Conservation (phyloP, 192 early-diverging fungal species). For the Pilobolus umbonatus region DNA sequence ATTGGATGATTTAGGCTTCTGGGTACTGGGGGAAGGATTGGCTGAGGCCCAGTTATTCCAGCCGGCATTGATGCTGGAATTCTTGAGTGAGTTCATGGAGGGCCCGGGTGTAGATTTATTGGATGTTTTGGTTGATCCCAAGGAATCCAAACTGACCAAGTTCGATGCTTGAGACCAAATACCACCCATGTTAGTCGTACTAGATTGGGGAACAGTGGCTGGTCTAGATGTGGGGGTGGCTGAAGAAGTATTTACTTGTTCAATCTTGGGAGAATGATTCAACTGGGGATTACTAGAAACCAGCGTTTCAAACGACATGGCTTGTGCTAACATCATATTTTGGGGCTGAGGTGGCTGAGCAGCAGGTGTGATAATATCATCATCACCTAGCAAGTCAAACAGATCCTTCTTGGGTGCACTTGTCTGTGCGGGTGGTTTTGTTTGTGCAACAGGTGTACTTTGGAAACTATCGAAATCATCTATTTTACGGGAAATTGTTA, state of each 20-base stretch:
- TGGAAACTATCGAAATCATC: conserved; percentile 71
- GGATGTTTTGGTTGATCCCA: conserved; percentile 45
- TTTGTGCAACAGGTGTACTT: conserved; percentile 37
- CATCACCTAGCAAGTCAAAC: conserved; percentile 32
- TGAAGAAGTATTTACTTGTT: background rate
- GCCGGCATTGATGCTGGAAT: conserved; percentile 25
- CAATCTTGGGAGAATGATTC: background rate
- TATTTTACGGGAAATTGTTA: too few relatives aligned
- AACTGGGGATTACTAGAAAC: background rate
- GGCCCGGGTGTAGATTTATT: conserved; percentile 39
- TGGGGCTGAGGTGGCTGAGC: background rate
- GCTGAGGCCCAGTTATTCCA: conserved; percentile 32
- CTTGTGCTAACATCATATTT: conserved; percentile 9
- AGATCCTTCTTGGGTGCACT: conserved; percentile 16
- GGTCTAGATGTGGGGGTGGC: conserved; percentile 4
- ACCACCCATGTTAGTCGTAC: too few relatives aligned
- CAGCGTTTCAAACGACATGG: conserved; percentile 12
- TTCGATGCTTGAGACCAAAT: conserved; percentile 67
- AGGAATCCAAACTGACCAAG: conserved; percentile 67
- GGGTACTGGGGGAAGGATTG: background rate
- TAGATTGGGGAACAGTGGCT: conserved; percentile 24
- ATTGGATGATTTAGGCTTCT: background rate
- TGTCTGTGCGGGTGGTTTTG: conserved; percentile 11
- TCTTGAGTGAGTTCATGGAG: conserved; percentile 52
- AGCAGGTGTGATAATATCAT: conserved; percentile 9